Evolutionary conservation across 768 basidiomycete genomes (phyloP), one percentile per base, ranked within the genome.

Genomic region (Chalciporus chontae): DNA sequence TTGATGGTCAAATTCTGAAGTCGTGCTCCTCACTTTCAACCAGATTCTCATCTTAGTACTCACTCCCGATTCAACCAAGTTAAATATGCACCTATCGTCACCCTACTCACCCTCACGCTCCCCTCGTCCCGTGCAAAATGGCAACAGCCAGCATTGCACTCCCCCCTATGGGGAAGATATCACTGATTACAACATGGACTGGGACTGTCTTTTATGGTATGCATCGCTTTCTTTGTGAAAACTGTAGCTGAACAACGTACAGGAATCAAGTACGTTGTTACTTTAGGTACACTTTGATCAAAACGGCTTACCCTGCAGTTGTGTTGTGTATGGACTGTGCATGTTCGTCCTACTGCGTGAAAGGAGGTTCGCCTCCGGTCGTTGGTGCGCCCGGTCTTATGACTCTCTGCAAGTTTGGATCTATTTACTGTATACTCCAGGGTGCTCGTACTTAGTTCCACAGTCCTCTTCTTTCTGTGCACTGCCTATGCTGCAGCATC

Each of bases 171-270:
- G 57, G 32, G 19, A 44, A 50, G 26, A 47, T 58, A 34, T 58
- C 57, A 10, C 9, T 58, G 26, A 17, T 58, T 3, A 37, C 47
- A 32, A 59, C 45, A 26, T 58, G 57, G 57, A 54, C 55, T 27
- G 57, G 34, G 8, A 54, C 57, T 7, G 1, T 58, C 17, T 48
- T 58, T 5, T 58, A 58, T 45, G 57, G 57, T 58, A 43, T 19
- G 56, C 29, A 31, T 5, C 23, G 15, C 5, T 2, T 2, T 36
- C 7, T 45, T 8, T 9, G 29, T 34, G 15, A n/a, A 15, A 27
- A 34, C 15, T 18, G 5, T 24, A 13, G 23, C 40, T 55, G 19
- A 49, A 46, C 11, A 7, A 3, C 7, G 8, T 18, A 2, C 17
- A 56, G 49, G 55, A 15, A 6, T 45, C 14, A 56, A 57, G 55